These are phyloP conservation scores for Syncephalastrum monosporum DNA, from an alignment of 371 early-diverging fungal genomes.

Conservation along the genomic window DNA sequence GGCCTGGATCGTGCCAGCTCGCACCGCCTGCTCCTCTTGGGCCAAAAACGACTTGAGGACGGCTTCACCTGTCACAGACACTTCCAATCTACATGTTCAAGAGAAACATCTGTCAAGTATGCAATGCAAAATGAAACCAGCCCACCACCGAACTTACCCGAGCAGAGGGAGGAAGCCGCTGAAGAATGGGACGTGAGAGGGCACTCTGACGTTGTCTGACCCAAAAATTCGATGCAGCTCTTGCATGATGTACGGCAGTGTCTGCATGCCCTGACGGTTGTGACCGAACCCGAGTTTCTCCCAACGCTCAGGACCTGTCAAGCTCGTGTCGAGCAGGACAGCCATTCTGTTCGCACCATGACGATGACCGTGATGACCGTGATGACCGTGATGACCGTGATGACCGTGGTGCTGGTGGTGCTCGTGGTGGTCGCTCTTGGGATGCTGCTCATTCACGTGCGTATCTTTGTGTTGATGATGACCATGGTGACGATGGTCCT, in stretches of 20 bases:
- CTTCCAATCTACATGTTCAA: constrained; percentile 15
- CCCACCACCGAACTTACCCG: constrained; percentile 16
- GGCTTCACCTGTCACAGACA: constrained; percentile 13
- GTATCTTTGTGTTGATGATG: neutral
- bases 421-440: constrained; percentile 1
- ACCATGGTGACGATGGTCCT: neutral
- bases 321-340: constrained; percentile 4
- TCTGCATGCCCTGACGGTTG: constrained; percentile 7
- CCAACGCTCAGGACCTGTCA: constrained; percentile 16
- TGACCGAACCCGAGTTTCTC: neutral
- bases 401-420: neutral
- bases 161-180: constrained; percentile 9
- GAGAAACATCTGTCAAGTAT: neutral
- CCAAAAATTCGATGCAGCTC: constrained; percentile 15
- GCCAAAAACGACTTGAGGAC: constrained; percentile 13
- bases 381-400: no score
- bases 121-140: no score
- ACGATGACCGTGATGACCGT: no score
- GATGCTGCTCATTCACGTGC: no score
- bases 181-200: constrained; percentile 12
- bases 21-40: constrained; percentile 22
- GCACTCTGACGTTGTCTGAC: constrained; percentile 10
- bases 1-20: neutral
- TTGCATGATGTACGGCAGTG: constrained; percentile 7
- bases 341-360: constrained; percentile 11